Base-by-base conservation (phyloP, 1,284 basidiomycete species). In the Flammula alnicola region DNA sequence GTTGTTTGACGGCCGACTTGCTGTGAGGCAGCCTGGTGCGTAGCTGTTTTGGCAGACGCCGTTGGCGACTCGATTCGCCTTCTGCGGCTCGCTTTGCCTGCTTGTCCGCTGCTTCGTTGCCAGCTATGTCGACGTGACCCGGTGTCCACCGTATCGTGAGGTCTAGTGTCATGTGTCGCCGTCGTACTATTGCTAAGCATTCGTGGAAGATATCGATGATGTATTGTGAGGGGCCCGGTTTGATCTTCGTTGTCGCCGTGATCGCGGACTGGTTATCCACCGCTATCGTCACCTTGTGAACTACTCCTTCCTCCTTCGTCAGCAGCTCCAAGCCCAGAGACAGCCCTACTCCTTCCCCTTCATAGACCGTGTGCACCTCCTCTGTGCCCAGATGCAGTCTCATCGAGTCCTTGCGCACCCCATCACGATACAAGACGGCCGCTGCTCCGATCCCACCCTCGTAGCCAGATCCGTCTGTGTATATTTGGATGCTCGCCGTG, bases 401-500 rank as follows among this genome's bases (percentile, higher is more conserved):
- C 3, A 51, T n/a, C 1, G 27, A 25, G 1, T 22, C 22, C 16
- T 36, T 41, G 11, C 44, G 38, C 10, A 10, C n/a, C 2, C 54
- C 55, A 5, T 37, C 31, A 5, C 19, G 9, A 29, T 20, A 58
- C 14, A 65, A 17, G 2, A 65, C 60, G 5, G 66, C 65, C 7
- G 63, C 58, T 12, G 62, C 63, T 2, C 67, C 64, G 5, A 66
- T 58, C 3, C 43, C 23, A 17, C 60, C 62, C 9, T 61, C 54
- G 8, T 54, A 47, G 2, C 64, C 62, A 6, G 65, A 67, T 1
- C 66, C 64, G 36, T 67, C 63, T 6, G 62, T 52, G 48, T 57
- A 68, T 10, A 67, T 49, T 25, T 49, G 52, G 19, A 59, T 36
- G 4, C 51, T 20, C 7, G 56, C 46, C 2, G 29, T 19, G 19